Conservation (phyloP, 805 yeast genomes). For the Starmerella stigmatis region DNA sequence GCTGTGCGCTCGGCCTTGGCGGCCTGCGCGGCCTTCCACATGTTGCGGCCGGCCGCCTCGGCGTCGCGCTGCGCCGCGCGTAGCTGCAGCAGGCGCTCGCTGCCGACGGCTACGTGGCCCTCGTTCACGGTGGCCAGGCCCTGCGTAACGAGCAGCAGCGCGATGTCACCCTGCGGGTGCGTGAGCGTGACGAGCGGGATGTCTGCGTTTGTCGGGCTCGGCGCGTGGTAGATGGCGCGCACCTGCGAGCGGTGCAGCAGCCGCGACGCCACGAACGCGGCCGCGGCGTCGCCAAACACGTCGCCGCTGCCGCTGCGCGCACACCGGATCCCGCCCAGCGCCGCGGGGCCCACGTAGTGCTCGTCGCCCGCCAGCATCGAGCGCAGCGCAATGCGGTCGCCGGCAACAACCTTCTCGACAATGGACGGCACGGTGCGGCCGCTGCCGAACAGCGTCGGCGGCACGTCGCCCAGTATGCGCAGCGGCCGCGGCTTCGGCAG, state of each 20-base stretch:
- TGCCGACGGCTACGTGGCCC: constrained; percentile 66
- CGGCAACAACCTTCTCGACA: constrained; percentile 66
- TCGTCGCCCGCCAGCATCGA: constrained; percentile 38
- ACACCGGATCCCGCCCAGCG: constrained; percentile 62
- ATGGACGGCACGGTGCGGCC: constrained; percentile 43
- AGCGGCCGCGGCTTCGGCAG: constrained; percentile 12
- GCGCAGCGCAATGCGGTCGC: constrained; percentile 65
- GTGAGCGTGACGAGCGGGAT: constrained; percentile 38
- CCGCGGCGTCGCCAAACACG: constrained; percentile 31
- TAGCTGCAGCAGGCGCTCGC: constrained; percentile 48
- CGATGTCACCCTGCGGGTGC: constrained; percentile 72
- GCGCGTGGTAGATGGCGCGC: constrained; percentile 49
- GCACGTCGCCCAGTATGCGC: constrained; percentile 19
- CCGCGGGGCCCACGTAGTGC: constrained; percentile 50
- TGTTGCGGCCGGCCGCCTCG: constrained; percentile 27
- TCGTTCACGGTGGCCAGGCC: constrained; percentile 72
- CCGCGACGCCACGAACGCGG: constrained; percentile 31
- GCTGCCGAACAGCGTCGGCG: constrained; percentile 23
- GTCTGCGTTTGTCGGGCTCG: constrained; percentile 36
- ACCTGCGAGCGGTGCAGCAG: constrained; percentile 49
- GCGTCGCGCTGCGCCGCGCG: constrained; percentile 60
- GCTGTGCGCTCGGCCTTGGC: constrained; percentile 41
- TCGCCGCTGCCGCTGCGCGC: constrained; percentile 53
- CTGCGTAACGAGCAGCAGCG: constrained; percentile 51
- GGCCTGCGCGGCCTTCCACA: constrained; percentile 15